Evolutionary conservation across 192 early-diverging fungal genomes (phyloP), one percentile per base, ranked within the genome.

Genomic region (Mortierella claussenii): DNA sequence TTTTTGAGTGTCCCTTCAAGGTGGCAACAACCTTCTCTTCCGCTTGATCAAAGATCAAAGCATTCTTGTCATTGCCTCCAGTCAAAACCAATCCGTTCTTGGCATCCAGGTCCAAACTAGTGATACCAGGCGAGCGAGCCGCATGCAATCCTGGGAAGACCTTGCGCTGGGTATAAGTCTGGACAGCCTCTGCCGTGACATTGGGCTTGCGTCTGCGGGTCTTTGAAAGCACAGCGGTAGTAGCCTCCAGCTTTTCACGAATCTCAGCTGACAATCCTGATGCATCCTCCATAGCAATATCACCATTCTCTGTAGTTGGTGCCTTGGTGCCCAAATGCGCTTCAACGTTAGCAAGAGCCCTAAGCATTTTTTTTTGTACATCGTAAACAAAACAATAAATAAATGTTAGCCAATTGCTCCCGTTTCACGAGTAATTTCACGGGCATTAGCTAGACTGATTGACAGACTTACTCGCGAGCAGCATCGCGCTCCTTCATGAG

Each of bases 401-500:
- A 13, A 68, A n/a, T n/a, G n/a, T n/a, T n/a, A n/a, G n/a, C n/a
- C n/a, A n/a, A n/a, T n/a, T n/a, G n/a, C n/a, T n/a, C n/a, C n/a
- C n/a, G n/a, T n/a, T n/a, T n/a, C n/a, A n/a, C n/a, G n/a, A n/a
- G n/a, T n/a, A n/a, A n/a, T n/a, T n/a, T n/a, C n/a, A n/a, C n/a
- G n/a, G n/a, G n/a, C n/a, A n/a, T n/a, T n/a, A n/a, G n/a, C n/a
- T n/a, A n/a, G n/a, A n/a, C n/a, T n/a, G n/a, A n/a, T n/a, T n/a
- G 1, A 21, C 27, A 43, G 28, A 75, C 79, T 70, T 81, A 86
- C 83, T 89, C 87, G 40, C 97, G 84, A 40, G 96, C 96, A 56
- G 93, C 88, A 79, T 99, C 95, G 32, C 95, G 86, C 73, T 99
- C 97, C 69, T 90, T 91, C 67, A 93, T 83, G 27, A 98, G 80